Evolutionary conservation across 2,329 filamentous ascomycete genomes (phyloP), one percentile per base, ranked within the genome.

Genomic region (Anthostomella pinea): DNA sequence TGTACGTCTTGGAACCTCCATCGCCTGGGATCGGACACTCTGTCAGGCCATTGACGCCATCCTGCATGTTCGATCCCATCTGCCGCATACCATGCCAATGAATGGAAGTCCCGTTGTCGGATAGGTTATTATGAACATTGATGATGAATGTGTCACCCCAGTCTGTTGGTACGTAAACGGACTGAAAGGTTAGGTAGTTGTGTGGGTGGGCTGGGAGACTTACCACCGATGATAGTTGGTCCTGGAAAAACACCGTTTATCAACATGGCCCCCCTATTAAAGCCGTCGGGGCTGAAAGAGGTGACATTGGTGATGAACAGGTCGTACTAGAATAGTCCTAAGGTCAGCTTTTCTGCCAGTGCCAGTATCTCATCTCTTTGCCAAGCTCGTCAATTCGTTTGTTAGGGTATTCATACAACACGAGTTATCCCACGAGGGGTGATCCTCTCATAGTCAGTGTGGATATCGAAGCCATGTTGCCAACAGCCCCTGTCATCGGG

Each of bases 21-120:
- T 60, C 62, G 0, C 29, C 33, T 6, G 61, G 51, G 7, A 65
- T 56, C 2, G 67, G 66, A 43, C 67, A 72, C 38, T 72, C 66
- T 11, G 62, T 65, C 6, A 70, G 57, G 11, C 67, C 66, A 33
- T 62, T 63, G n/a, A 63, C 66, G 25, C 70, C 70, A 39, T 73
- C 70, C 20, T 64, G 54, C 17, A 63, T 56, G 39, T 62, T 66
- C 29, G 62, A 64, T 40, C 66, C 57, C 13, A 65, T 59, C 48
- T 72, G 67, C 5, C 69, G 58, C 9, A 73, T 53, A 14, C 69
- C 70, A 37, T 73, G 70, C 68, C 68, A 73, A 45, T 73, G 69
- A 20, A 72, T 58, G 0, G 66, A 62, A 2, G 66, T 68, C 40
- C 61, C 59, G 24, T 58, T 57, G 9, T 49, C 49, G 5, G 68